Conservation (phyloP, 257 asterid genomes). For the Salvia rosmarinus region DNA sequence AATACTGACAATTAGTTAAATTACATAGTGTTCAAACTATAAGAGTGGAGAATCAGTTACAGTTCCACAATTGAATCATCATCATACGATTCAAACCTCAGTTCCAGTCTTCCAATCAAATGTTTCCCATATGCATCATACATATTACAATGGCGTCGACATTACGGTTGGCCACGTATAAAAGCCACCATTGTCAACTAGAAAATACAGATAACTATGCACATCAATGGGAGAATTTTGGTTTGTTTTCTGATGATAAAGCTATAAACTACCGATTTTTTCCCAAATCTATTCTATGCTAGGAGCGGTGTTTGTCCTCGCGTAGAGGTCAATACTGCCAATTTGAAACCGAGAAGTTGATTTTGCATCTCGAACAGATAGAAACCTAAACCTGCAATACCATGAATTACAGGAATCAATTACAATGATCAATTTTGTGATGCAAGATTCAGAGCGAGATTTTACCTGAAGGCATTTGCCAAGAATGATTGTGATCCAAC, state of each 20-base stretch:
- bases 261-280: not conserved
- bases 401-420: conserved; percentile 9
- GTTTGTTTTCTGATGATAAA: conserved; percentile 4
- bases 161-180: not conserved
- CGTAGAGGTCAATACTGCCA: conserved; percentile 85
- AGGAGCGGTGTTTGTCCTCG: conserved; percentile 34
- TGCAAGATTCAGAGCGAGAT: conserved; percentile 15
- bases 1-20: not conserved
- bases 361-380: conserved; percentile 63
- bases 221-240: not conserved
- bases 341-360: conserved; percentile 80
- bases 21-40: not conserved
- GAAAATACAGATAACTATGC: not conserved
- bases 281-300: conserved; percentile 12
- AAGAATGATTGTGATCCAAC: conserved; percentile 48
- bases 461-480: conserved; percentile 90
- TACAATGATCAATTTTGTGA: not conserved
- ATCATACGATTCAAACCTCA: no score
- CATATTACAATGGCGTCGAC: not conserved
- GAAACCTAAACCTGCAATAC: conserved; percentile 69
- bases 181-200: not conserved
- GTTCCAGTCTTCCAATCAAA: no score
- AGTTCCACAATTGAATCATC: not conserved
- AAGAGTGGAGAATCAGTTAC: not conserved
- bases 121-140: not conserved